Conservation (phyloP, 768 basidiomycete genomes). For the Coprinopsis strossmayeri region DNA sequence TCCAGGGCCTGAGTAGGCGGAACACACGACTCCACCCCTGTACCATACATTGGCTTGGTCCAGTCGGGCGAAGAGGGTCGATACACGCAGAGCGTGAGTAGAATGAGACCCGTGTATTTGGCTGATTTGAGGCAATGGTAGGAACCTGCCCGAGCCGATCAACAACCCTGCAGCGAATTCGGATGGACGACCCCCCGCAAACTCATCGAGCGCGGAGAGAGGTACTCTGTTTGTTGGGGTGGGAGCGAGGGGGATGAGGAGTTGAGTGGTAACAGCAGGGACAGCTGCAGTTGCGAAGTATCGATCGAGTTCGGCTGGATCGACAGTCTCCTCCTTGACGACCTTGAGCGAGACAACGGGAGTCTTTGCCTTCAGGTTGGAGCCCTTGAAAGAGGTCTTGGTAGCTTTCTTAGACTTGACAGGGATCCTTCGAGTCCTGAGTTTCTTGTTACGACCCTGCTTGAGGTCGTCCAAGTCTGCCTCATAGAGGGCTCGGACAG, state of each 20-base stretch:
- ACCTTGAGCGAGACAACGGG: conserved; percentile 12
- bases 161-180: too few relatives aligned
- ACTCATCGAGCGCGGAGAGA: conserved; percentile 28
- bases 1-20: conserved; percentile 44
- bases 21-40: conserved; percentile 49
- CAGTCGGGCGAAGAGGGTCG: conserved; percentile 62
- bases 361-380: conserved; percentile 14
- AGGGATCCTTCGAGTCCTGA: conserved; percentile 8
- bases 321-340: conserved; percentile 23
- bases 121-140: conserved; percentile 49
- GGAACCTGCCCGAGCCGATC: conserved; percentile 23
- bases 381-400: conserved; percentile 3
- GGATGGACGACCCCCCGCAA: too few relatives aligned
- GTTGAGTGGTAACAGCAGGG: conserved; percentile 49
- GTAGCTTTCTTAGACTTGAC: conserved; percentile 1
- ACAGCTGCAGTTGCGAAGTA: conserved; percentile 47
- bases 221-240: conserved; percentile 65
- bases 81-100: conserved; percentile 57
- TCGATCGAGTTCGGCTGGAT: conserved; percentile 38
- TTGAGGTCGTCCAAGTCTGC: conserved; percentile 42
- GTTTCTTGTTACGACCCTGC: background rate
- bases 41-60: conserved; percentile 68
- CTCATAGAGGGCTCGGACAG: conserved; percentile 66
- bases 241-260: conserved; percentile 73
- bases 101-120: conserved; percentile 46